These are phyloP conservation scores for Linnemannia elongata DNA, from an alignment of 192 early-diverging fungal species.

Conservation along the genomic window DNA sequence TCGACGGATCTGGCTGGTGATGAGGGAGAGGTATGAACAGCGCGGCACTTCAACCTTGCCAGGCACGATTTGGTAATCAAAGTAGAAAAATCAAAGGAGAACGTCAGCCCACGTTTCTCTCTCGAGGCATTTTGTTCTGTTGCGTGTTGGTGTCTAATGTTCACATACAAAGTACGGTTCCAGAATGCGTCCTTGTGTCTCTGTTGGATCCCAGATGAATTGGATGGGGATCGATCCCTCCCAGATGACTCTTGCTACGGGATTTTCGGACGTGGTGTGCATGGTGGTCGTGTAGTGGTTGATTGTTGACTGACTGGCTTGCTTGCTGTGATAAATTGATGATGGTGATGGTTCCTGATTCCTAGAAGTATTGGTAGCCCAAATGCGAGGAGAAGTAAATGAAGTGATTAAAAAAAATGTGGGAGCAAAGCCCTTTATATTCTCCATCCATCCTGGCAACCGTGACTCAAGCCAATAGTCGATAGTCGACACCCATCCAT, in stretches of 20 bases:
- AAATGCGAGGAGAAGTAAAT: background rate
- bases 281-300: background rate
- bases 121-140: too few relatives aligned
- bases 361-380: background rate
- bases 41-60: conserved; percentile 66
- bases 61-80: conserved; percentile 2
- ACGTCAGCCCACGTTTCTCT: background rate
- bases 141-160: too few relatives aligned
- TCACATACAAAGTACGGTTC: conserved; percentile 13
- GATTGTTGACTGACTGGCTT: background rate
- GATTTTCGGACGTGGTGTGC: conserved; percentile 27
- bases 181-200: background rate
- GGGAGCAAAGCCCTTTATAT: background rate
- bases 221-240: conserved; percentile 54
- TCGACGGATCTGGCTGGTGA: conserved; percentile 57
- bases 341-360: background rate
- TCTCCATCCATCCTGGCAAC: background rate
- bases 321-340: background rate
- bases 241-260: conserved; percentile 52
- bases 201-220: conserved; percentile 13
- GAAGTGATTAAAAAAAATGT: background rate
- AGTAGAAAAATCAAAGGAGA: background rate
- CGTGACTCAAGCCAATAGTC: conserved; percentile 1
- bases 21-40: conserved; percentile 66
- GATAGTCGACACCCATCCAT: background rate